These are phyloP conservation scores for Eucalyptus globulus DNA, from an alignment of 345 rosid genomes.

Conservation along the genomic window DNA sequence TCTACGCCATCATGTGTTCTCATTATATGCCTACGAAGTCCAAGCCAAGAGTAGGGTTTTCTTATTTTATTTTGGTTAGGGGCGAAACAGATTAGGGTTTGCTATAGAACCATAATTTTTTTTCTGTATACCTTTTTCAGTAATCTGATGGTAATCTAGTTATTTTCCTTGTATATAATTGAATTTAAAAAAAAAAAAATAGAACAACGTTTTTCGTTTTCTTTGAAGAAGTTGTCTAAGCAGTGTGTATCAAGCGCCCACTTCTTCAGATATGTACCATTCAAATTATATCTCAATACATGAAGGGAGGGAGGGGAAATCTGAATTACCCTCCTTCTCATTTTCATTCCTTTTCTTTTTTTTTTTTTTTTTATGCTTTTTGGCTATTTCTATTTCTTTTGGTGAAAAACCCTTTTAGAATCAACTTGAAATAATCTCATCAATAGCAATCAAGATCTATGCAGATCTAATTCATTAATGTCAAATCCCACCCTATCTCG, in stretches of 20 bases:
- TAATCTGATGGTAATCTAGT: not conserved
- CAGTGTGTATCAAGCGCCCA: not conserved
- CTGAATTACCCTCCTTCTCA: not conserved
- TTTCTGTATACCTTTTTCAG: not conserved
- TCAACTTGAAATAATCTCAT: not conserved
- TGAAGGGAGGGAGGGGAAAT: not conserved
- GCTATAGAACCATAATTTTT: not conserved
- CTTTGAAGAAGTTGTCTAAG: not conserved
- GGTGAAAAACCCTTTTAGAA: not conserved
- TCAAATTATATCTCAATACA: not conserved
- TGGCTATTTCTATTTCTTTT: not conserved
- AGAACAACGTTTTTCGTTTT: not conserved
- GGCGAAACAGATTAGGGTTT: not conserved
- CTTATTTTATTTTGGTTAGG: not conserved
- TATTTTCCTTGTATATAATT: not conserved
- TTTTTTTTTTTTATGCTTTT: not conserved
- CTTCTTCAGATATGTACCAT: fast-evolving
- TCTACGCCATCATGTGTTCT: not conserved
- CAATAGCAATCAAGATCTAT: not conserved
- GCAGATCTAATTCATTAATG: not conserved
- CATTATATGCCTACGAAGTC: not conserved
- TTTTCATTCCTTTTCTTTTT: not conserved
- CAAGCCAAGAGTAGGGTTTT: not conserved
- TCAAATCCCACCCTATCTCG: not conserved
- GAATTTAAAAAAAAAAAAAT: not conserved